These are phyloP conservation scores for Geotrichum klebahnii DNA, from an alignment of 1,139 yeast species.

Conservation along the genomic window DNA sequence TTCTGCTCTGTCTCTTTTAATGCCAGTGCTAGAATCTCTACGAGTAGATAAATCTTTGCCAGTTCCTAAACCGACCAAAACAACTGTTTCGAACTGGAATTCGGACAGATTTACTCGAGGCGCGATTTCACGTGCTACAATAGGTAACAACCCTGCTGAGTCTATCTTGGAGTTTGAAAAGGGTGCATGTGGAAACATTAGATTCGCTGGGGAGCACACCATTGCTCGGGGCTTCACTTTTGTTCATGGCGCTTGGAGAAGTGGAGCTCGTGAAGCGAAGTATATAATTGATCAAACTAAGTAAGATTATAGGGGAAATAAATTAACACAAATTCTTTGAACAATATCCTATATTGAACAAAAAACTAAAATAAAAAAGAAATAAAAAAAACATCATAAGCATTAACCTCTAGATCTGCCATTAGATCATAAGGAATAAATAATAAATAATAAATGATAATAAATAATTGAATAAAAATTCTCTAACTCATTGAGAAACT, in stretches of 20 bases:
- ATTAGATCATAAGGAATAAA: too few species aligned
- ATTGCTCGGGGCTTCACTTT: slow-evolving; percentile 74
- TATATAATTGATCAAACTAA: slow-evolving; percentile 21
- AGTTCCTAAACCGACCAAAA: slow-evolving; percentile 50
- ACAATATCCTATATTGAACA: too few species aligned
- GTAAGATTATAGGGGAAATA: not conserved
- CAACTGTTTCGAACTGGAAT: slow-evolving; percentile 64
- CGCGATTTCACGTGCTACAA: slow-evolving; percentile 63
- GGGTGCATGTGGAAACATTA: slow-evolving; percentile 53
- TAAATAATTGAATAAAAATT: not conserved
- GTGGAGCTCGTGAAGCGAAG: slow-evolving; percentile 70
- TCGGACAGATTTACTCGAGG: slow-evolving; percentile 66
- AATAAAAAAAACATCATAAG: too few species aligned
- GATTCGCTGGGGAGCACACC: slow-evolving; percentile 88
- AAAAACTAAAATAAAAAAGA: not conserved
- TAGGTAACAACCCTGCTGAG: slow-evolving; percentile 65
- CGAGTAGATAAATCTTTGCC: slow-evolving; percentile 28
- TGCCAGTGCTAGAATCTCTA: slow-evolving; percentile 43
- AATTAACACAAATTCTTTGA: not conserved
- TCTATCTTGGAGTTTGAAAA: slow-evolving; percentile 52
- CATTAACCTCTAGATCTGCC: too few species aligned
- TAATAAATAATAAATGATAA: not conserved
- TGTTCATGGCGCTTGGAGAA: slow-evolving; percentile 79
- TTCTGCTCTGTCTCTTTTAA: slow-evolving; percentile 45
- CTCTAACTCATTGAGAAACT: not conserved